Base-by-base conservation (phyloP, 371 early-diverging fungal species). In the Dichotomocladium elegans region DNA sequence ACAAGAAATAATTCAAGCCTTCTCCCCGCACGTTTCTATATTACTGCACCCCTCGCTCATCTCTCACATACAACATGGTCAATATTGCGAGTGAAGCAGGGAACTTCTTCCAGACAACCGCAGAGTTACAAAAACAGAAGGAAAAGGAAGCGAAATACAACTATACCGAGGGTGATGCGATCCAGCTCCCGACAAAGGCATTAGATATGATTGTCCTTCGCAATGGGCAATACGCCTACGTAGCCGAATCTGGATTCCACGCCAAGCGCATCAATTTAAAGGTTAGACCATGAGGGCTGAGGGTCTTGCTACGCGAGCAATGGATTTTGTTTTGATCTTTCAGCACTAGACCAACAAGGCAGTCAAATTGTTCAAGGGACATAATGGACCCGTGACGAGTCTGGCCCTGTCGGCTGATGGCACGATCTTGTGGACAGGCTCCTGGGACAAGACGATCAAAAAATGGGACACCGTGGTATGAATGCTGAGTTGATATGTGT, bases 61-160 rank as follows among this genome's bases (percentile, higher is more conserved):
- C n/a, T n/a, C n/a, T n/a, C n/a, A n/a, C n/a, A n/a, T n/a, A n/a
- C n/a, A n/a, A n/a, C n/a, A 80, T 80, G 80, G 69, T 74, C 25
- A 82, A 82, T 60, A 61, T 83, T 35, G 66, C 70, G 25, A 68
- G 63, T 31, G 79, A 82, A 58, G 74, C 86, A 4, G 80, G 78
- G 6, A 75, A 83, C 57, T 91, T 89, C 65, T 91, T 91, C 72
- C 90, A 91, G 63, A 79, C 87, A 6, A 90, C 90, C 72, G 83
- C 83, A 7, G 86, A 86, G 57, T 31, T 91, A 29, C 75, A 74
- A 17, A 63, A 79, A 21, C 72, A 74, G 58, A 71, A 72, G 33
- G 70, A 66, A 31, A 77, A 85, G 31, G 71, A 77, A 45, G 76
- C 68, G 29, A 90, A 88, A 65, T 76, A 74, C 56, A 81, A 82